These are phyloP conservation scores for Colletotrichum melonis DNA, from an alignment of 2,329 filamentous ascomycete species.

Conservation along the genomic window DNA sequence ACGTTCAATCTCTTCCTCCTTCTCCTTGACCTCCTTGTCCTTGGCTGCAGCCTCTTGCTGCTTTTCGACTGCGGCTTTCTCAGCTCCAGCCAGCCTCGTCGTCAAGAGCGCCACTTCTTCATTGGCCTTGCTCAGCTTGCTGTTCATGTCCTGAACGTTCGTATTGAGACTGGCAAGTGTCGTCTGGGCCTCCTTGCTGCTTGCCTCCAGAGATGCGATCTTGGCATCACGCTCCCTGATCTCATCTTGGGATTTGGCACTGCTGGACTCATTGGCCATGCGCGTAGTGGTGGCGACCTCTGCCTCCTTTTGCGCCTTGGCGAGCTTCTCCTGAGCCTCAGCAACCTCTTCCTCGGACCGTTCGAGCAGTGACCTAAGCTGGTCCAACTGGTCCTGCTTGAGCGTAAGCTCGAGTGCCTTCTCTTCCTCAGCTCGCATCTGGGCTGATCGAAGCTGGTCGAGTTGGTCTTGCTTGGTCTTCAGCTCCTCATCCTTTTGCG, in stretches of 20 bases:
- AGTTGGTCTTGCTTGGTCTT: conserved; percentile 68
- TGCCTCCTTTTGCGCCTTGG: conserved; percentile 59
- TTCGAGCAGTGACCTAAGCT: conserved; percentile 46
- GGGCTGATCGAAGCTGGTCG: conserved; percentile 48
- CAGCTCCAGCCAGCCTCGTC: conserved; percentile 46
- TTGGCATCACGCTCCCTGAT: conserved; percentile 53
- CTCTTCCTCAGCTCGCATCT: conserved; percentile 46
- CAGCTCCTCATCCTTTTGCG: conserved; percentile 74
- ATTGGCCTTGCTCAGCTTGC: conserved; percentile 54
- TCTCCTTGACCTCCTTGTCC: conserved; percentile 54
- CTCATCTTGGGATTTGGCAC: conserved; percentile 43
- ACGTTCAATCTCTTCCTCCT: conserved; percentile 62
- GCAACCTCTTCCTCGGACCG: conserved; percentile 51
- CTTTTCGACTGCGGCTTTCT: conserved; percentile 46
- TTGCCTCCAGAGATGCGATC: conserved; percentile 54
- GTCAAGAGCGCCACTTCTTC: conserved; percentile 50
- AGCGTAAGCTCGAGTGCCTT: conserved; percentile 72
- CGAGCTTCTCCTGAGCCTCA: conserved; percentile 60
- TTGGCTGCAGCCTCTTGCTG: conserved; percentile 54
- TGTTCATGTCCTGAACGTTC: conserved; percentile 42
- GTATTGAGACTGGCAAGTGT: conserved; percentile 46
- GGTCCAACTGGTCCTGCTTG: conserved; percentile 63
- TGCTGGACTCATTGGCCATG: conserved; percentile 38
- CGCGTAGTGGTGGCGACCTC: conserved; percentile 46
- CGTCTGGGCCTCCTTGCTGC: conserved; percentile 49